Base-by-base conservation (phyloP, 768 basidiomycete genomes). In the Dentipellis sp. region DNA sequence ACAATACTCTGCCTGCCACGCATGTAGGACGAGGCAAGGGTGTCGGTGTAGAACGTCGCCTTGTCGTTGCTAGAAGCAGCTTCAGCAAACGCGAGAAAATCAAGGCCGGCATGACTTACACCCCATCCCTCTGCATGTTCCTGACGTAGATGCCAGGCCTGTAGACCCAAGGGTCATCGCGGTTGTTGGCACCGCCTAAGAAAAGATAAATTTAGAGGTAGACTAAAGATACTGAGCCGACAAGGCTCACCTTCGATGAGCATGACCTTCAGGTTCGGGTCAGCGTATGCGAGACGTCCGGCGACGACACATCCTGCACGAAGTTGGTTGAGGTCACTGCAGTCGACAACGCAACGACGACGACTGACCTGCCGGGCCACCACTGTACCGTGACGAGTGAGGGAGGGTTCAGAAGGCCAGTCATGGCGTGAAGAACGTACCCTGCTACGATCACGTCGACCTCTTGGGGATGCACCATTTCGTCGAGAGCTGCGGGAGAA, bases 81-180 rank as follows among this genome's bases (percentile, higher is more conserved):
- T 17, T 39, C 10, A 5, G 42, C 46, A 10, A 50, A 37, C n/a
- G n/a, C 52, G 23, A 58, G n/a, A 12, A 16, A 4, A 9, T 10
- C 23, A 38, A 16, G 39, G 40, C 17, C 35, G 1, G 11, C 16
- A 16, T 46, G 1, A 65, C 81, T 60, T 68, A 84, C 83, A 84
- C 71, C 64, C 83, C 83, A 62, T 85, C 78, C 4, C 72, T 72
- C 66, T 85, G 83, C 85, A 87, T 87, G 67, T 87, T 87, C 67
- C 71, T 78, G 53, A 83, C 82, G 58, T 76, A 84, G 63, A 86
- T 84, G 63, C 84, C 84, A 47, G 83, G 83, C 40, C 82, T 80
- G 54, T 86, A 86, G 51, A 87, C 85, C 84, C 83, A 86, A 46
- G 84, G 84, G 58, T 86, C 84, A 61, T 85, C 83, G 12, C 81